Evolutionary conservation across 116 monocot genomes (phyloP).

Genomic region (Dioscorea cayenensis): DNA sequence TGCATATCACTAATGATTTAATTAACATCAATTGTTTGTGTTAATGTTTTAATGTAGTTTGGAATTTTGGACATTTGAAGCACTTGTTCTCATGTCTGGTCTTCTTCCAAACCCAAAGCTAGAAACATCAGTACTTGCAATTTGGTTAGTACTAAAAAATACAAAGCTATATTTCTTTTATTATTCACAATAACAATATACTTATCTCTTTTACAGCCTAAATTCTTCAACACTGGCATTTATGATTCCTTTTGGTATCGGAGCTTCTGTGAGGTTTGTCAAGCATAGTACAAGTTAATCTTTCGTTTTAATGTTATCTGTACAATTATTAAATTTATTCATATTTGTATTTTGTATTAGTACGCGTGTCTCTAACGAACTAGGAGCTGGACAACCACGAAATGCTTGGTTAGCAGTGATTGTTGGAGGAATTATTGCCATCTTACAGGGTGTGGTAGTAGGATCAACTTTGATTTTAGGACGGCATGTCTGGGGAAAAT

Average conservation of each 20-base stretch:
- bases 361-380: background rate
- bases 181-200: background rate
- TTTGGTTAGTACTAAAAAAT: background rate
- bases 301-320: background rate
- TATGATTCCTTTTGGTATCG: background rate
- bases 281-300: background rate
- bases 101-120: background rate
- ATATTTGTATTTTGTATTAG: background rate
- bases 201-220: background rate
- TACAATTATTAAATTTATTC: background rate
- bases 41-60: background rate
- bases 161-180: background rate
- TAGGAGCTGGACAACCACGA: constrained; percentile 22
- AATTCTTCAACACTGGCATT: background rate
- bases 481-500: constrained; percentile 37
- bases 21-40: no score
- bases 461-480: constrained; percentile 17
- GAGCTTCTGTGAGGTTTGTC: background rate
- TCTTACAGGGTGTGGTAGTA: constrained; percentile 8
- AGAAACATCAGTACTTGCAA: background rate
- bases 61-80: background rate
- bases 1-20: no score
- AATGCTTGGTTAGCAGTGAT: constrained; percentile 26
- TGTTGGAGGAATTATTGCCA: constrained; percentile 13
- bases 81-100: background rate